Evolutionary conservation across 2,329 filamentous ascomycete species (phyloP), one percentile per base, ranked within the genome.

Genomic region (Cladosporium sp.): DNA sequence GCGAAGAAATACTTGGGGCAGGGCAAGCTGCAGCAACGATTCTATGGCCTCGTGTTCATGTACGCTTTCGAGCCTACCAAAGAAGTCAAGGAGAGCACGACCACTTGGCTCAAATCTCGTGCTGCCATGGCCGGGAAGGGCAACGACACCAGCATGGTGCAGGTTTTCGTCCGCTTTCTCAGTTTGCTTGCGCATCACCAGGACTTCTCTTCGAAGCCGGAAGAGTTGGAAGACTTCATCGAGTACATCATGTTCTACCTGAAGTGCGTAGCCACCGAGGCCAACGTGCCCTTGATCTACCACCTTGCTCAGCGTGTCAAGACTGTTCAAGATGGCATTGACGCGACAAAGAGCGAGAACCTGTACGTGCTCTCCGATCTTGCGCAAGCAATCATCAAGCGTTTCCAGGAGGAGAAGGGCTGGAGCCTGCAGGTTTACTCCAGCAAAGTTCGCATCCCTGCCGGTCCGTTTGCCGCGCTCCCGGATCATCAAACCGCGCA

Each of bases 281-380:
- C 88, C 38, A 98, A 96, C 60, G 76, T 97, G 13, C 86, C 87
- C 0, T 74, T 95, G 54, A 90, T 98, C 35, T 93, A 87, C 73
- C 89, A 93, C 67, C 87, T 96, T 54, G 90, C 90, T 11, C 91
- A 97, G 69, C 83, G 90, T 8, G 85, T 95, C 49, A 98, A 98
- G 74, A 87, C 92, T 67, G 87, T 91, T 8, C 79, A 82, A 36
- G 93, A 98, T 66, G 86, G 81, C 11, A 82, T 97, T 53, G 78
- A 79, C 19, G 78, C 82, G 0, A 72, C 77, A 1, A 75, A 78
- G 52, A 88, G 85, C 59, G 82, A 90, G 51, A 83, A 84, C 54
- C 76, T 98, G 1, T 95, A 96, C 65, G 83, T 91, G 5, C 71
- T 98, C 32, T 91, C 88, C 45, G 93, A 98, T 67, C 78, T 98